phyloP scores from a whole-genome alignment of 106 monocot species.

The Cymbidium sinense region DNA sequence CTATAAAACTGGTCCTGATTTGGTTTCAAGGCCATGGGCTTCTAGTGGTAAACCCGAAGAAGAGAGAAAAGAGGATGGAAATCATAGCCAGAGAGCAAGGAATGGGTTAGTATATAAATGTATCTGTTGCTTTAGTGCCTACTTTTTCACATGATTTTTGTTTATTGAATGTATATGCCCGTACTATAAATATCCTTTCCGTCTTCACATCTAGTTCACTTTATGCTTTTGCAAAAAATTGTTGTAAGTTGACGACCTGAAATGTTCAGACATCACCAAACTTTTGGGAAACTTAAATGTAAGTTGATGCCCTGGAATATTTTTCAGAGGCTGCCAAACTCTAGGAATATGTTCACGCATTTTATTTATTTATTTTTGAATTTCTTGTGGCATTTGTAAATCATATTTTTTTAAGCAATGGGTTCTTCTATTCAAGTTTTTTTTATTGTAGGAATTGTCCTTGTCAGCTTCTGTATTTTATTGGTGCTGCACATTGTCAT shows the following conservation, averaged over 20 bases:
- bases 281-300: not conserved
- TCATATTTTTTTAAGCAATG: not conserved
- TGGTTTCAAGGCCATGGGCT: constrained; percentile 12
- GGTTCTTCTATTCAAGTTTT: not conserved
- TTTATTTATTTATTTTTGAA: not conserved
- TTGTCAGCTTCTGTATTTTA: too few species aligned
- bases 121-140: not conserved
- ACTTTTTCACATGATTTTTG: not conserved
- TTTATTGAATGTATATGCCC: not conserved
- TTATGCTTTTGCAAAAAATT: not conserved
- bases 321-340: not conserved
- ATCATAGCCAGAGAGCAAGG: constrained; percentile 28
- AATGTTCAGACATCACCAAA: not conserved
- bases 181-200: not conserved
- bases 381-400: not conserved
- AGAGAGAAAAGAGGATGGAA: constrained; percentile 31
- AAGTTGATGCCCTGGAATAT: not conserved
- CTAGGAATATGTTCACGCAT: not conserved
- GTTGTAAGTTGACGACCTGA: not conserved
- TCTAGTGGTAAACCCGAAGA: constrained; percentile 27
- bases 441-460: too few species aligned
- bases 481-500: too few species aligned
- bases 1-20: constrained; percentile 10
- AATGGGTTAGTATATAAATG: constrained; percentile 28
- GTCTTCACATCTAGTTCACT: not conserved